Evolutionary conservation across 805 yeast genomes (phyloP), one percentile per base, ranked within the genome.

Genomic region (Ogataea pini): DNA sequence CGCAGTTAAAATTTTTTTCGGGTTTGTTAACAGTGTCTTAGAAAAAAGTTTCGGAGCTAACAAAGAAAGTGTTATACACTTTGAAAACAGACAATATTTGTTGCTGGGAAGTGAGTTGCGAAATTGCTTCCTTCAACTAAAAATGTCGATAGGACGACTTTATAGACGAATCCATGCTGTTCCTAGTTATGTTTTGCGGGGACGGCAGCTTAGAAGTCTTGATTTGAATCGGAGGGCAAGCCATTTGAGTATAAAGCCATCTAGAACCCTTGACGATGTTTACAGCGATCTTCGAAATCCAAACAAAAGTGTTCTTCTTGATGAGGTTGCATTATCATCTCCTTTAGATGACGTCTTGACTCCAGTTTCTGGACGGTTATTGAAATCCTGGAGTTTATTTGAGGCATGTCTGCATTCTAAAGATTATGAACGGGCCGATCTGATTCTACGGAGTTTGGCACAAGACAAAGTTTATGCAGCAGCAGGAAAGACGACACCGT

Each of bases 321-420:
- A 48, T 13, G 45, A 39, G 24, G 41, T 50, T 13, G 46, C 49
- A 9, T 40, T 50, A 8, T 58, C 67, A n/a, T 51, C 64, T 3
- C 42, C 59, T 4, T 42, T 51, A n/a, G 69, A 65, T 48, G 56
- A 57, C 10, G 58, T 63, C 36, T 47, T 62, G 31, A 62, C 67
- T 4, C 59, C 65, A 12, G 54, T 59, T 14, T 60, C 61, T 8
- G 49, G 59, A 2, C 53, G 56, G 7, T 50, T 56, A 14, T 40
- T 58, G 25, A 65, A 64, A 47, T 52, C 62, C 6, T 89, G 91
- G 82, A 79, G 91, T 2, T 67, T 89, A 29, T 72, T 89, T 34
- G 96, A 89, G 57, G 92, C 94, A 0, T 84, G 91, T 55, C 61
- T 89, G 27, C 79, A 81, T 37, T 77, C 86, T 28, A 76, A 76